These are phyloP conservation scores for Sporopachydermia lactativora DNA, from an alignment of 805 yeast species.

Conservation along the genomic window DNA sequence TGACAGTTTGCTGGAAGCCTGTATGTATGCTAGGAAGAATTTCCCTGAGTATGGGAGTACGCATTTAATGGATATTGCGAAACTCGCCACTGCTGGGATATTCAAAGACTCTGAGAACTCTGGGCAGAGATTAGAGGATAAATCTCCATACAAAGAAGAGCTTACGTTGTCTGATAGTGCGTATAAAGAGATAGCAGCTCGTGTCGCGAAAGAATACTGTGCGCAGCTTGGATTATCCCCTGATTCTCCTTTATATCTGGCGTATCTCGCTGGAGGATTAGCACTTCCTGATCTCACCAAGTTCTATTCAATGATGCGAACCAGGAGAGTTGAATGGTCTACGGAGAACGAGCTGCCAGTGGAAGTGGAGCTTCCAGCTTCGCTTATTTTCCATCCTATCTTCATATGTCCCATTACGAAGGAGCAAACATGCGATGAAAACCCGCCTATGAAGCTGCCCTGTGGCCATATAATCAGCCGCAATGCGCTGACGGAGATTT, in stretches of 20 bases:
- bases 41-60: constrained; percentile 26
- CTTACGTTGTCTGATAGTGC: constrained; percentile 16
- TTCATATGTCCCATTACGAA: constrained; percentile 62
- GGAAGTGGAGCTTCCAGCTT: constrained; percentile 39
- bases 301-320: constrained; percentile 27
- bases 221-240: constrained; percentile 31
- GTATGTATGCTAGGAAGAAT: constrained; percentile 28
- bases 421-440: constrained; percentile 39
- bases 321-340: constrained; percentile 36
- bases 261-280: constrained; percentile 36
- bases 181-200: constrained; percentile 17
- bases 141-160: constrained; percentile 14
- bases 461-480: constrained; percentile 52
- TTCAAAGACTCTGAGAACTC: constrained; percentile 6
- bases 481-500: constrained; percentile 35
- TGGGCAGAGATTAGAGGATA: constrained; percentile 12
- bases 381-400: constrained; percentile 44
- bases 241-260: constrained; percentile 37
- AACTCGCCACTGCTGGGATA: constrained; percentile 26
- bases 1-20: constrained; percentile 19
- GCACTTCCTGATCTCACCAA: constrained; percentile 41
- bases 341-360: constrained; percentile 47
- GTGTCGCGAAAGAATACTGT: constrained; percentile 37
- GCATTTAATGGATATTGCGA: constrained; percentile 29
- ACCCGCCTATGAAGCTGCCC: constrained; percentile 50